phyloP scores from a whole-genome alignment of 2,329 filamentous ascomycete genomes.

The Beauveria varroae region DNA sequence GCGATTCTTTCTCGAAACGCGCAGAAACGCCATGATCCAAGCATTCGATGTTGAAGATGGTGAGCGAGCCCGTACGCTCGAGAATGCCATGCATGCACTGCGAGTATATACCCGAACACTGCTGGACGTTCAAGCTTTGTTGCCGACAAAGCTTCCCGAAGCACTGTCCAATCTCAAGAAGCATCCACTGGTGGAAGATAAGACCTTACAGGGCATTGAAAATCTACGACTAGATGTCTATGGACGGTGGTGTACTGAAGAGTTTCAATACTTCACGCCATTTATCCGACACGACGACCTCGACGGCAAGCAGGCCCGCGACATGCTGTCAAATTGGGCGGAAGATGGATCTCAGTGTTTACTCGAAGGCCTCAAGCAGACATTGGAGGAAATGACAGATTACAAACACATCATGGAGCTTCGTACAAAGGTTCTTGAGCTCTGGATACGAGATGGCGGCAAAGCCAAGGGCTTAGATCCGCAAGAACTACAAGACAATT shows the following conservation, averaged over 20 bases:
- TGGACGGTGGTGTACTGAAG: slow-evolving; percentile 71
- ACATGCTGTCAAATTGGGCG: slow-evolving; percentile 58
- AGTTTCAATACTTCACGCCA: slow-evolving; percentile 77
- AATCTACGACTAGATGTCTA: slow-evolving; percentile 71
- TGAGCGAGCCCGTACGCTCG: slow-evolving; percentile 28
- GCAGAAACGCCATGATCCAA: slow-evolving; percentile 59
- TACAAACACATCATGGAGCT: slow-evolving; percentile 63
- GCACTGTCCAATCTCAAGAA: slow-evolving; percentile 62
- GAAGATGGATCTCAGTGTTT: slow-evolving; percentile 51
- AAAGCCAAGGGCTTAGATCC: slow-evolving; percentile 60
- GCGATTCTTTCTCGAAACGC: slow-evolving; percentile 66
- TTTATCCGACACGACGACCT: slow-evolving; percentile 79
- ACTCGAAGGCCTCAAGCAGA: slow-evolving; percentile 52
- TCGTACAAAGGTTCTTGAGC: slow-evolving; percentile 61
- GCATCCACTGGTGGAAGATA: slow-evolving; percentile 64
- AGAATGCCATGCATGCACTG: slow-evolving; percentile 56
- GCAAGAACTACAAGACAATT: slow-evolving; percentile 57
- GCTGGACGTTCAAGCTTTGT: slow-evolving; percentile 66
- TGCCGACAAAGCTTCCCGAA: slow-evolving; percentile 64
- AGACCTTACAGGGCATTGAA: slow-evolving; percentile 55
- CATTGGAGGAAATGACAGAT: slow-evolving; percentile 52
- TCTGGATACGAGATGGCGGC: slow-evolving; percentile 66
- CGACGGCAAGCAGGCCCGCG: slow-evolving; percentile 49
- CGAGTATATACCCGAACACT: slow-evolving; percentile 70
- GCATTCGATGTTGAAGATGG: slow-evolving; percentile 48